Base-by-base conservation (phyloP, 2,329 filamentous ascomycete species). In the Hypoxylon sp. region DNA sequence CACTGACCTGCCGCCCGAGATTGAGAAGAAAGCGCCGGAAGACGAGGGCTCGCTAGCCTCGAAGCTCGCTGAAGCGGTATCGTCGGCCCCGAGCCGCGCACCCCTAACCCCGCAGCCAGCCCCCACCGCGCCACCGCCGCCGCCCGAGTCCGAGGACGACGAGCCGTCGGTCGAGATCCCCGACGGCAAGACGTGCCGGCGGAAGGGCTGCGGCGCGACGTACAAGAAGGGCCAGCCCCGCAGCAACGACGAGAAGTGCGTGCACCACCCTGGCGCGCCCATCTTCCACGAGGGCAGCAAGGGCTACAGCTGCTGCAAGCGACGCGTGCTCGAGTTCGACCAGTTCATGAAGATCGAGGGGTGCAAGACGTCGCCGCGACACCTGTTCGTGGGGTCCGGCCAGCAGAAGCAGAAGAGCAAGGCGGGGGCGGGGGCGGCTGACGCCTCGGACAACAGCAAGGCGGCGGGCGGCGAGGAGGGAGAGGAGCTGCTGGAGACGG, bases 201-300 rank as follows among this genome's bases (percentile, higher is more conserved):
- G 95, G 67, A 87, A 85, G 70, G 88, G 83, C 3, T 99, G 95
- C 73, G 86, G 85, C 9, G 78, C 77, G 13, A 80, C 77, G 35
- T 96, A 92, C 75, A 82, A 81, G 53, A 83, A 83, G 61, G 84
- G 83, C 0, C 72, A 79, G 38, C 75, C 78, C 27, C 80, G 90
- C 64, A 68, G 70, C 3, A 86, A 89, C 26, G 84, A 81, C 1
- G 93, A 97, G 79, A 81, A 85, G 60, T 99, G 95, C 73, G 82
- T 91, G 42, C 88, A 96, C 71, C 95, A 99, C 76, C 93, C 95
- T 0, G 95, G 95, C 3, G 86, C 84, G 18, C 91, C 95, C 20
- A 88, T 99, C 66, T 99, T 99, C 78, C 95, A 99, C 74, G 95
- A 99, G 79, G 95, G 95, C 29, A 96, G 91, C 78, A 99, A 99